These are phyloP conservation scores for Phytophthora macrochlamydospora DNA, from an alignment of 352 stramenopile genomes.

Conservation along the genomic window DNA sequence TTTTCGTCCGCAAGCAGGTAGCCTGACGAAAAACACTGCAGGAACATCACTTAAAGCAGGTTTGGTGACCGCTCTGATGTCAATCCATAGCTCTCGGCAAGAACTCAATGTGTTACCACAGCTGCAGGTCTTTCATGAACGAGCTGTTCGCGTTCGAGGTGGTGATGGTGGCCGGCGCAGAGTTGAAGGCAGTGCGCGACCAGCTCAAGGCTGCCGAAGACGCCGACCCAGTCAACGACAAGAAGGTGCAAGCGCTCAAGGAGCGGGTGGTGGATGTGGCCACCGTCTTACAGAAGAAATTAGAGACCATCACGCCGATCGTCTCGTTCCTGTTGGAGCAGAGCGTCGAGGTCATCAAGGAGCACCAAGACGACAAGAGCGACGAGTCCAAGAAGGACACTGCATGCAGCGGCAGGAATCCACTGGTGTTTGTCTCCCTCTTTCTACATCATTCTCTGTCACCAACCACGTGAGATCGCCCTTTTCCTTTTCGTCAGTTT, in stretches of 20 bases:
- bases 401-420: no score
- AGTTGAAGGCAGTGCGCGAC: constrained; percentile 66
- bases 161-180: constrained; percentile 60
- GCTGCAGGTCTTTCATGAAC: constrained; percentile 57
- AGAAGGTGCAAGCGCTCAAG: constrained; percentile 54
- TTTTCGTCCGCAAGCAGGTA: no score
- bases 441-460: no score
- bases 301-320: constrained; percentile 60
- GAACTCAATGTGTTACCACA: neutral
- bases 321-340: constrained; percentile 64
- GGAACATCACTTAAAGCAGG: no score
- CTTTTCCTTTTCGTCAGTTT: no score
- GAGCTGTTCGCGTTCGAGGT: constrained; percentile 73
- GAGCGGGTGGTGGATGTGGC: constrained; percentile 61
- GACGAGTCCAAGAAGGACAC: constrained; percentile 52
- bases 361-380: constrained; percentile 21
- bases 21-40: no score
- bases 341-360: constrained; percentile 54
- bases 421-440: no score
- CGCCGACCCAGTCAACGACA: constrained; percentile 40
- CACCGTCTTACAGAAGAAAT: constrained; percentile 59
- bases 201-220: constrained; percentile 52
- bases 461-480: no score
- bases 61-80: no score
- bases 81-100: no score